phyloP scores from a whole-genome alignment of 306 rosid genomes.

The Morella rubra region DNA sequence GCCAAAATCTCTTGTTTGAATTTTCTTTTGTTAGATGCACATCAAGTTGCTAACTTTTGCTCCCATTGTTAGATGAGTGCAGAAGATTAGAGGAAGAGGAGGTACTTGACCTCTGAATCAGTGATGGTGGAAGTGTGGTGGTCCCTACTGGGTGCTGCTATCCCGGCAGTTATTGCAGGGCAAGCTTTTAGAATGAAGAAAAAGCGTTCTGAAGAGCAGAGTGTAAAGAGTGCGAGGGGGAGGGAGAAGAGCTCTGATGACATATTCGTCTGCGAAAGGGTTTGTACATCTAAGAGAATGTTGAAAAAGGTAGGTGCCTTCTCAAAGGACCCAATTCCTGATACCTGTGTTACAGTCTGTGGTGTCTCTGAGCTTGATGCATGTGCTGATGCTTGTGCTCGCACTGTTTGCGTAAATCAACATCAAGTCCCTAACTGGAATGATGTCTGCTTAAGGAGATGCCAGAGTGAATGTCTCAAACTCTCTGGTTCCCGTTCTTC shows the following conservation, averaged over 20 bases:
- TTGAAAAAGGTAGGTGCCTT: slow-evolving; percentile 82
- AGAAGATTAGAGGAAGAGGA: slow-evolving; percentile 29
- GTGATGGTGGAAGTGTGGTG: slow-evolving; percentile 94
- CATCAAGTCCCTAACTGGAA: slow-evolving; percentile 96
- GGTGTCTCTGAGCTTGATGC: slow-evolving; percentile 94
- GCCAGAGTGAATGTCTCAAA: slow-evolving; percentile 93
- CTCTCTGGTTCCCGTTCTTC: slow-evolving; percentile 66
- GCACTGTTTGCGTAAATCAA: slow-evolving; percentile 90
- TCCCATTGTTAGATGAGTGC: slow-evolving; percentile 19
- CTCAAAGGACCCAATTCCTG: slow-evolving; percentile 95
- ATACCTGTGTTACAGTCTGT: slow-evolving; percentile 92
- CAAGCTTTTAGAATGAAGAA: slow-evolving; percentile 72
- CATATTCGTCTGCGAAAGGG: slow-evolving; percentile 90
- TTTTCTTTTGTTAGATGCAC: background rate
- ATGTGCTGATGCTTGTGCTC: slow-evolving; percentile 91
- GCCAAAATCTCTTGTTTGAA: background rate
- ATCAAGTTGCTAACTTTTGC: slow-evolving; percentile 6
- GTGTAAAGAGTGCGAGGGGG: slow-evolving; percentile 67
- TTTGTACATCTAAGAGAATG: slow-evolving; percentile 93
- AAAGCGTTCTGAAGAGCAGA: slow-evolving; percentile 64
- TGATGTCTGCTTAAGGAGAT: slow-evolving; percentile 80
- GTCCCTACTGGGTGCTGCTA: slow-evolving; percentile 80
- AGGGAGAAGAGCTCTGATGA: slow-evolving; percentile 89
- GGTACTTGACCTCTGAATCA: slow-evolving; percentile 24
- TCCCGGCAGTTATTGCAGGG: slow-evolving; percentile 82